A percentile compares a stretch with the other conserved stretches of the same genome.
Evolutionary conservation across 2,329 filamentous ascomycete genomes (phyloP).

Genomic region (Sporothrix pallida): DNA sequence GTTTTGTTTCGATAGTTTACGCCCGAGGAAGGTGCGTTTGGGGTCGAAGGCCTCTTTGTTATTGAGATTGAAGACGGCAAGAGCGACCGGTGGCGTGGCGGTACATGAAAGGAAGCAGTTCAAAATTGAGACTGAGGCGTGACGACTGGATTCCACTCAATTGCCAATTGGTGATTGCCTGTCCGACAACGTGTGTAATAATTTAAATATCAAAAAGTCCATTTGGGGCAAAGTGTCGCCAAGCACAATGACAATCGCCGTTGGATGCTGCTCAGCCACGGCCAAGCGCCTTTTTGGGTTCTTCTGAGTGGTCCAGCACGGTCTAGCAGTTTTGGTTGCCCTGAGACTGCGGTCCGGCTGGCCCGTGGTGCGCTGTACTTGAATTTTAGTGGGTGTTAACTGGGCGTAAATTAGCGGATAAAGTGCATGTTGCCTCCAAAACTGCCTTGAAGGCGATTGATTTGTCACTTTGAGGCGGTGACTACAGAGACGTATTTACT

Average conservation of each 20-base stretch:
- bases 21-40: neutral
- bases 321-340: neutral
- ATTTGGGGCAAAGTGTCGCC: constrained; percentile 11
- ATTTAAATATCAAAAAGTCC: constrained; percentile 1
- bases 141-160: constrained; percentile 15
- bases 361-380: constrained; percentile 1
- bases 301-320: neutral
- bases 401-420: neutral
- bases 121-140: neutral
- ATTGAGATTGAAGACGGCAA: neutral
- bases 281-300: constrained; percentile 3
- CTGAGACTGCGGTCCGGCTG: constrained; percentile 1
- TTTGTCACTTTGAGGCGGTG: constrained; percentile 17
- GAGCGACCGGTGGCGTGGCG: neutral
- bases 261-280: constrained; percentile 24
- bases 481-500: too few relatives aligned
- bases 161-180: neutral
- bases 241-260: neutral
- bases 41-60: neutral
- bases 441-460: neutral
- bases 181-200: neutral
- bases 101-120: neutral
- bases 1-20: neutral
- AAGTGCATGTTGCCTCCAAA: neutral
- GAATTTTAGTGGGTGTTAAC: neutral